These are phyloP conservation scores for Thinopyrum elongatum DNA, from an alignment of 176 grass and related monocot genomes.

Conservation along the genomic window DNA sequence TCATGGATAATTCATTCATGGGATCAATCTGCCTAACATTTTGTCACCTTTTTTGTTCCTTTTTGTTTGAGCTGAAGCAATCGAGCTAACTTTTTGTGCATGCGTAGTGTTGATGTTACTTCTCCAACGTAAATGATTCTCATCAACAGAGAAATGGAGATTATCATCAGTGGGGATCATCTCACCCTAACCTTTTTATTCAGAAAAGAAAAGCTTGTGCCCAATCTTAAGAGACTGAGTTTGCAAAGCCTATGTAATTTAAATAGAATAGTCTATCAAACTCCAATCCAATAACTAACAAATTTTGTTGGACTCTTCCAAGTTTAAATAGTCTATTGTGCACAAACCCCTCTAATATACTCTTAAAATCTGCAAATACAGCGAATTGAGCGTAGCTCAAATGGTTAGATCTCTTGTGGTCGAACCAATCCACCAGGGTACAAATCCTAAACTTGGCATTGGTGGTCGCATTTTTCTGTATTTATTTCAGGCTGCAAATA, in stretches of 20 bases:
- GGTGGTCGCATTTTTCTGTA: too few species aligned
- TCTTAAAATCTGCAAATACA: too few species aligned
- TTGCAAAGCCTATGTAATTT: neutral
- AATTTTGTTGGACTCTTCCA: neutral
- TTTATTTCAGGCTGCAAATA: neutral
- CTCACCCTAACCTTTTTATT: neutral
- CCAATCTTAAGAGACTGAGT: neutral
- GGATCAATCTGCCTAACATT: conserved; percentile 41
- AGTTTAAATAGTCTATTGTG: too few species aligned
- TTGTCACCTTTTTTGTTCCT: neutral
- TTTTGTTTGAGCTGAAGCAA: conserved; percentile 13
- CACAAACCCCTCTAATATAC: too few species aligned
- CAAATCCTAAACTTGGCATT: too few species aligned
- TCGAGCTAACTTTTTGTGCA: neutral
- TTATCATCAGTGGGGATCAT: neutral
- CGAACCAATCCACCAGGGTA: too few species aligned
- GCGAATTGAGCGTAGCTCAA: too few species aligned
- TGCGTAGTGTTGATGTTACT: conserved; percentile 23
- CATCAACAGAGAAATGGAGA: neutral
- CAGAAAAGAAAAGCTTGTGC: neutral
- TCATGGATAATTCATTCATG: conserved; percentile 32
- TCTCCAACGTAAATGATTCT: conserved; percentile 21
- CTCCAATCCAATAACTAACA: neutral
- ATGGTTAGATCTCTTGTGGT: too few species aligned
- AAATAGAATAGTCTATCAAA: neutral